These are phyloP conservation scores for Lactarius trivialis DNA, from an alignment of 768 basidiomycete genomes.

Conservation along the genomic window DNA sequence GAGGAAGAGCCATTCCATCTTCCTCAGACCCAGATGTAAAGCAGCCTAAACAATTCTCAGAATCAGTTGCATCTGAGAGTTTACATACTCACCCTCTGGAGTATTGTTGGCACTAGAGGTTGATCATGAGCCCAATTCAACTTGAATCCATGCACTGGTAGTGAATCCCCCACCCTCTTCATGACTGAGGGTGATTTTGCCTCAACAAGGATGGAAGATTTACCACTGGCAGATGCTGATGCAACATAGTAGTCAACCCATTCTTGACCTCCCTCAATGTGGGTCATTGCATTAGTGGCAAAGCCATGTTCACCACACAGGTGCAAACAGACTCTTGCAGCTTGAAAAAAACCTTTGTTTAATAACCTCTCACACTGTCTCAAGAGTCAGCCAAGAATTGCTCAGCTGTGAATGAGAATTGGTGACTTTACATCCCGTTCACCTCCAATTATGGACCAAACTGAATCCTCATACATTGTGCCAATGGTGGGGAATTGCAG, in stretches of 20 bases:
- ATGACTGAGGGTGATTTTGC: neutral
- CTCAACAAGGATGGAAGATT: no score
- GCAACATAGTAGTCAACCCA: neutral
- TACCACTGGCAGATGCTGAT: no score
- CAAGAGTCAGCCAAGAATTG: neutral
- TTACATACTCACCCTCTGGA: neutral
- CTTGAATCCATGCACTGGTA: neutral
- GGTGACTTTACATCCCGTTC: no score
- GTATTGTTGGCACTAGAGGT: neutral
- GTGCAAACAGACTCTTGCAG: neutral
- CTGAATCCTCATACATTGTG: no score
- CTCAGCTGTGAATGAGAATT: neutral
- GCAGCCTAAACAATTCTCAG: neutral
- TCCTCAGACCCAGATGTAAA: neutral
- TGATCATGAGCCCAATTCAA: neutral
- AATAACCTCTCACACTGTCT: neutral
- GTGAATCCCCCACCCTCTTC: neutral
- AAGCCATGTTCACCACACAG: neutral
- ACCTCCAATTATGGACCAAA: no score
- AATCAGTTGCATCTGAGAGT: neutral
- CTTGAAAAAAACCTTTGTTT: neutral
- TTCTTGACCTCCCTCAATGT: neutral
- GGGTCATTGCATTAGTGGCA: rapidly evolving
- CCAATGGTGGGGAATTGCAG: neutral
- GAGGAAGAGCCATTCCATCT: slow-evolving; percentile 1